Evolutionary conservation across 75 land plant species (phyloP).

Genomic region (Pinus albicaulis): DNA sequence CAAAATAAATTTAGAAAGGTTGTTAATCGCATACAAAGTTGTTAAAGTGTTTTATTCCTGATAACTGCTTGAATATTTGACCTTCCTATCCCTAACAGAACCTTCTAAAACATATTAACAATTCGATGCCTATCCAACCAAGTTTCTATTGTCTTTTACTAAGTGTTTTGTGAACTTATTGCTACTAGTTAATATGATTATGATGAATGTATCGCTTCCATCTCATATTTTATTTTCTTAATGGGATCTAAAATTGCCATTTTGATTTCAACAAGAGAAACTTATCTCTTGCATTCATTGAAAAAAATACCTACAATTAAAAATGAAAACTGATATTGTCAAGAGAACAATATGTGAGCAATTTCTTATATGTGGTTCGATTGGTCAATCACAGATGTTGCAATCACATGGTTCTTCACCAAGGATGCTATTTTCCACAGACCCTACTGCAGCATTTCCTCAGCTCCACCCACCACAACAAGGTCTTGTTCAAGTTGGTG

Average conservation of each 20-base stretch:
- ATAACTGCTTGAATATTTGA: background rate
- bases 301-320: background rate
- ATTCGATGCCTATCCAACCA: background rate
- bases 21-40: background rate
- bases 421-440: constrained; percentile 19
- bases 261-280: background rate
- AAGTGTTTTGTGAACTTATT: background rate
- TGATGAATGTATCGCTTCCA: background rate
- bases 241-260: background rate
- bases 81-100: background rate
- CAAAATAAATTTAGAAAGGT: background rate
- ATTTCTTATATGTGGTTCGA: background rate
- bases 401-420: constrained; percentile 26
- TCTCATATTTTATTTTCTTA: background rate
- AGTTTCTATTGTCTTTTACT: background rate
- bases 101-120: background rate
- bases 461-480: constrained; percentile 27
- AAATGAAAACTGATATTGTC: background rate
- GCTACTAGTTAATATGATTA: background rate
- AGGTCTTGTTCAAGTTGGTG: constrained; percentile 12
- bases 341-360: background rate
- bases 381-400: constrained; percentile 22
- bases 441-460: constrained; percentile 24
- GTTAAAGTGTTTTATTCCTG: background rate
- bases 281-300: background rate